phyloP scores from a whole-genome alignment of 1,139 yeast species.

The Saccharomyces hybrid region DNA sequence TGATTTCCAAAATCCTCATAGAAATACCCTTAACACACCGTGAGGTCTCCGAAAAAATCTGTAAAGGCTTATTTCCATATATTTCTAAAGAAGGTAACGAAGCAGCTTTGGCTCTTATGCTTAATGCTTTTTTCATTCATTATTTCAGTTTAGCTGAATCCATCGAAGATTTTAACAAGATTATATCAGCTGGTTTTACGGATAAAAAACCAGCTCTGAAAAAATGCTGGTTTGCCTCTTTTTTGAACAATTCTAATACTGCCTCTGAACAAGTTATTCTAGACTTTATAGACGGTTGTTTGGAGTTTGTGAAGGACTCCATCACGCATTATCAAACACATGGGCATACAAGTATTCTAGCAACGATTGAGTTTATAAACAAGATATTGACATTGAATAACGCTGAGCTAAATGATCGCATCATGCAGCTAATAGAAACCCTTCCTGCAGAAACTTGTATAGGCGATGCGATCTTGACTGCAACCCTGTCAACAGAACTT shows the following conservation, averaged over 20 bases:
- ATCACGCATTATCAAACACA: conserved; percentile 17
- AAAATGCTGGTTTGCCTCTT: conserved; percentile 57
- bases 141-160: conserved; percentile 26
- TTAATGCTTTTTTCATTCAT: conserved; percentile 45
- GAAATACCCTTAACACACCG: conserved; percentile 28
- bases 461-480: conserved; percentile 21
- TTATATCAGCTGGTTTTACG: conserved; percentile 49
- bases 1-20: conserved; percentile 39
- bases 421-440: conserved; percentile 9
- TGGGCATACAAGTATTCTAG: conserved; percentile 17
- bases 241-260: conserved; percentile 25
- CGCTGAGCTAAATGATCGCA: conserved; percentile 7
- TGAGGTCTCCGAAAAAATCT: conserved; percentile 34
- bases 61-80: conserved; percentile 42
- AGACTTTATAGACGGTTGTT: conserved; percentile 29
- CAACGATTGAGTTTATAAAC: conserved; percentile 20
- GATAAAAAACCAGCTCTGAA: conserved; percentile 60
- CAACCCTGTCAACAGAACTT: conserved; percentile 17
- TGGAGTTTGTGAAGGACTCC: conserved; percentile 14
- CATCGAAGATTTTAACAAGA: conserved; percentile 14
- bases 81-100: conserved; percentile 75
- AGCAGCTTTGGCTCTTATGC: conserved; percentile 42
- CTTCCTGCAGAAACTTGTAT: conserved; percentile 12
- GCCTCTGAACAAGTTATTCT: conserved; percentile 36
- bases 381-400: conserved; percentile 8